Conservation (phyloP, 2,329 filamentous ascomycete genomes). For the Knufia petricola region DNA sequence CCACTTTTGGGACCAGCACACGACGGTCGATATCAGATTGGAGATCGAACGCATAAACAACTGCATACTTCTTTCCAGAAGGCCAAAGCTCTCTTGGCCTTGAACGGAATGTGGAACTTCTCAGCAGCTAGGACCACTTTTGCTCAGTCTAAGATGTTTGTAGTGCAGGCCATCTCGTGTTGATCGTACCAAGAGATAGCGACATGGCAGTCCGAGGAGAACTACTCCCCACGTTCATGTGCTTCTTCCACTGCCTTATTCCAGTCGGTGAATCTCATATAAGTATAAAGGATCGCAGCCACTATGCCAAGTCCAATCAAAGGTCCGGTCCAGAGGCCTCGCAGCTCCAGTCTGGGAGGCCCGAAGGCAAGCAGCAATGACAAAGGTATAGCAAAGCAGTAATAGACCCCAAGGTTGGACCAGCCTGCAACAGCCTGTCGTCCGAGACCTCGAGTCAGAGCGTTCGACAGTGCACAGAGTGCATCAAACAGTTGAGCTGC, state of each 20-base stretch:
- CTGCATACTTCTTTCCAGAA: too few species aligned
- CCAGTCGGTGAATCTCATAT: conserved; percentile 43
- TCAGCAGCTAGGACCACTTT: too few species aligned
- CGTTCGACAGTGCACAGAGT: conserved; percentile 61
- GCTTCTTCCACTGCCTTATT: conserved; percentile 45
- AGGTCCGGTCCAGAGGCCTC: conserved; percentile 60
- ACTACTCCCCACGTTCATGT: conserved; percentile 19
- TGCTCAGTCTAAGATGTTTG: not conserved
- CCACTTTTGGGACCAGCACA: too few species aligned
- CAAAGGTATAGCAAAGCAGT: conserved; percentile 65
- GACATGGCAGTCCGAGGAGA: not conserved
- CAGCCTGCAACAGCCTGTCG: conserved; percentile 74
- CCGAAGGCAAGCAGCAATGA: conserved; percentile 63
- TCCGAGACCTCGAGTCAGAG: conserved; percentile 67
- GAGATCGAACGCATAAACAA: too few species aligned
- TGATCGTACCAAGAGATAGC: not conserved
- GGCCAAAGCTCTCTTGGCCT: too few species aligned
- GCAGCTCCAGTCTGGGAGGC: conserved; percentile 54
- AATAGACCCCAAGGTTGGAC: conserved; percentile 68
- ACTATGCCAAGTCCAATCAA: conserved; percentile 63
- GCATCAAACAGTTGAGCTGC: conserved; percentile 75
- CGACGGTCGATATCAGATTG: too few species aligned
- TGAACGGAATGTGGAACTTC: too few species aligned
- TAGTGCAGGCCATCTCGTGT: not conserved
- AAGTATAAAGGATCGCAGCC: conserved; percentile 65